Conservation (phyloP, 78 protist genomes). For the Dictyostelium firmibasis region DNA sequence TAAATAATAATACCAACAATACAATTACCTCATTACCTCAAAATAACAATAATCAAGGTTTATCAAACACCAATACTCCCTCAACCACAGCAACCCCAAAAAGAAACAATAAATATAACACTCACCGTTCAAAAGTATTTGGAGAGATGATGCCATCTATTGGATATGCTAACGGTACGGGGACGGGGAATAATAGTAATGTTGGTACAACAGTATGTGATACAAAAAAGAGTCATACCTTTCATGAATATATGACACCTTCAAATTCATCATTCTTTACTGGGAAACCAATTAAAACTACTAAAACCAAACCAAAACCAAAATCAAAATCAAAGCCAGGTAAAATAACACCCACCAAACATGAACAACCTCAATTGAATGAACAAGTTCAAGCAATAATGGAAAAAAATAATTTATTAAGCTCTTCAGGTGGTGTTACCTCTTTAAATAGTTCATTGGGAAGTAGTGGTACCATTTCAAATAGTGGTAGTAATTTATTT, state of each 20-base stretch:
- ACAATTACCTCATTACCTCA: not conserved
- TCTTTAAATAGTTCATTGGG: not conserved
- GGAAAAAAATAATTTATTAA: not conserved
- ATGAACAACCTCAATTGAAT: conserved; percentile 10
- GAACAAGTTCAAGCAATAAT: conserved; percentile 1
- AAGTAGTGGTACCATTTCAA: not conserved
- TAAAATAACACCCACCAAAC: not conserved
- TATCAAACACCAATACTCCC: not conserved
- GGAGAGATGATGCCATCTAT: not conserved
- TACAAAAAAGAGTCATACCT: conserved; percentile 14
- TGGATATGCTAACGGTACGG: not conserved
- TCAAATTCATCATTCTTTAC: not conserved
- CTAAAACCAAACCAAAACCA: not conserved
- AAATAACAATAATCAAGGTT: not conserved
- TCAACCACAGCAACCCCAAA: not conserved
- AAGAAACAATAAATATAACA: not conserved
- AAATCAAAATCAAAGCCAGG: not conserved
- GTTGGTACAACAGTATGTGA: not conserved
- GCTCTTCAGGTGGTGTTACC: not conserved
- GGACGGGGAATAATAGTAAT: too few species aligned
- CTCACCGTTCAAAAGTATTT: not conserved
- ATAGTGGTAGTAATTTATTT: not conserved
- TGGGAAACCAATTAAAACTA: not conserved
- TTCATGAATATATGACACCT: conserved; percentile 36
- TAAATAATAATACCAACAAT: not conserved